These are phyloP conservation scores for Perkinsus olseni DNA, from an alignment of 169 alveolate genomes.

Conservation along the genomic window DNA sequence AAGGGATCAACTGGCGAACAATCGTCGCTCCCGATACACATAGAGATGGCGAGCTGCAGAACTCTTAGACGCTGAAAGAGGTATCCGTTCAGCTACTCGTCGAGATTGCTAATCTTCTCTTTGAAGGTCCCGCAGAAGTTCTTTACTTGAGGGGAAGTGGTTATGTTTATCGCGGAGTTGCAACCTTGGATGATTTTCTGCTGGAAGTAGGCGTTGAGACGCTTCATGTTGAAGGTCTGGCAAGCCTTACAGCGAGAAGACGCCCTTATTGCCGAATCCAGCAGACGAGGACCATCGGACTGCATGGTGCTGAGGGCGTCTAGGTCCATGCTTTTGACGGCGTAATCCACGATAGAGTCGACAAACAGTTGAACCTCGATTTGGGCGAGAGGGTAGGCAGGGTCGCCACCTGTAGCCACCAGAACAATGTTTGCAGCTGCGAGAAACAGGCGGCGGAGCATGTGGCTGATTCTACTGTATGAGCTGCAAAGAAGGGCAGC, in stretches of 20 bases:
- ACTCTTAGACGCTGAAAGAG: background rate
- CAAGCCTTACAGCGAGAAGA: background rate
- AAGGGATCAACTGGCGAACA: background rate
- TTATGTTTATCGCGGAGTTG: too few species aligned
- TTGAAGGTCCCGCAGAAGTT: background rate
- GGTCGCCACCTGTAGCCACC: too few species aligned
- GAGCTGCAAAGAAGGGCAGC: too few species aligned
- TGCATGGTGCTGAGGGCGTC: background rate
- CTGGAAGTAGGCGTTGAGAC: background rate
- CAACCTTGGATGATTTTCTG: background rate
- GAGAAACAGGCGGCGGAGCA: too few species aligned
- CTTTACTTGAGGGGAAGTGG: background rate
- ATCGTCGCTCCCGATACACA: background rate
- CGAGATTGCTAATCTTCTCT: background rate
- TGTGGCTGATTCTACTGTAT: too few species aligned
- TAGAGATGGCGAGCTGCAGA: background rate
- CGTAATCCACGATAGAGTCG: background rate
- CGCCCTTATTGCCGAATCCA: too few species aligned
- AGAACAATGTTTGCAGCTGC: too few species aligned
- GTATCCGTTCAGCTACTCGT: background rate
- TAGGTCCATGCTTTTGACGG: background rate
- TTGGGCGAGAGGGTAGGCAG: too few species aligned
- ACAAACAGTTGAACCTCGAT: background rate
- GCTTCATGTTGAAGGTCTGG: background rate
- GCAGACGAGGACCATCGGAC: background rate